Evolutionary conservation across 2,329 filamentous ascomycete genomes (phyloP).

Genomic region (Trichothecium sympodiale): DNA sequence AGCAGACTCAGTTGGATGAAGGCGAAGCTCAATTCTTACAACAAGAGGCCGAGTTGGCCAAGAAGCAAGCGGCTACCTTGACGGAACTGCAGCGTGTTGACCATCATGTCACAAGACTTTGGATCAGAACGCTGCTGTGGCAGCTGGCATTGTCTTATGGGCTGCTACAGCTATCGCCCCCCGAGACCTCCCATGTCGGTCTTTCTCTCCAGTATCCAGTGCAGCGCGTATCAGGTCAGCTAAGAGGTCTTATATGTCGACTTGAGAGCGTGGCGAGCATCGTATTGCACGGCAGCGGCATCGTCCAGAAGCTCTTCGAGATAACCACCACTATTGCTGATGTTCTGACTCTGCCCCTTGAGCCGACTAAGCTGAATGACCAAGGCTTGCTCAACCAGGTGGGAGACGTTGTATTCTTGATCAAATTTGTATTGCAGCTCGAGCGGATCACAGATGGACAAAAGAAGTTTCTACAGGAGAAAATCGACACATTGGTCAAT

Average conservation of each 20-base stretch:
- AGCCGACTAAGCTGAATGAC: slow-evolving; percentile 20
- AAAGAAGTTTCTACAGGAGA: slow-evolving; percentile 25
- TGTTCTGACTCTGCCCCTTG: slow-evolving; percentile 39
- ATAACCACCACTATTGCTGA: slow-evolving; percentile 49
- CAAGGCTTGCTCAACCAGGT: slow-evolving; percentile 36
- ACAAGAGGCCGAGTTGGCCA: slow-evolving; percentile 14
- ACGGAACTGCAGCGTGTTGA: slow-evolving; percentile 27
- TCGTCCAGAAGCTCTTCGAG: slow-evolving; percentile 48
- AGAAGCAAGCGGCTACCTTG: slow-evolving; percentile 15
- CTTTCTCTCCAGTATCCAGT: slow-evolving; percentile 27
- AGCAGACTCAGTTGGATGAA: slow-evolving; percentile 26
- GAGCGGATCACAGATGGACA: slow-evolving; percentile 34
- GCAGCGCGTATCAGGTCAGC: slow-evolving; percentile 23
- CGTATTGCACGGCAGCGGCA: slow-evolving; percentile 42
- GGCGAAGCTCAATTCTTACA: slow-evolving; percentile 20
- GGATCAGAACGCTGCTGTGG: slow-evolving; percentile 29
- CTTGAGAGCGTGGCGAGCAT: slow-evolving; percentile 30
- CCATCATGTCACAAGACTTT: slow-evolving; percentile 27
- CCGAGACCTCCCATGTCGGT: slow-evolving; percentile 20
- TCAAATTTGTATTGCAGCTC: slow-evolving; percentile 37
- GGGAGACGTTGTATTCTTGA: slow-evolving; percentile 41
- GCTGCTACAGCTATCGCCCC: slow-evolving; percentile 22
- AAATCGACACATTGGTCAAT: no score
- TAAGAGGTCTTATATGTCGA: slow-evolving; percentile 22
- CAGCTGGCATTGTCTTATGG: slow-evolving; percentile 27